Evolutionary conservation across 1,284 basidiomycete genomes (phyloP).

Genomic region (Laetiporus sulphureus): DNA sequence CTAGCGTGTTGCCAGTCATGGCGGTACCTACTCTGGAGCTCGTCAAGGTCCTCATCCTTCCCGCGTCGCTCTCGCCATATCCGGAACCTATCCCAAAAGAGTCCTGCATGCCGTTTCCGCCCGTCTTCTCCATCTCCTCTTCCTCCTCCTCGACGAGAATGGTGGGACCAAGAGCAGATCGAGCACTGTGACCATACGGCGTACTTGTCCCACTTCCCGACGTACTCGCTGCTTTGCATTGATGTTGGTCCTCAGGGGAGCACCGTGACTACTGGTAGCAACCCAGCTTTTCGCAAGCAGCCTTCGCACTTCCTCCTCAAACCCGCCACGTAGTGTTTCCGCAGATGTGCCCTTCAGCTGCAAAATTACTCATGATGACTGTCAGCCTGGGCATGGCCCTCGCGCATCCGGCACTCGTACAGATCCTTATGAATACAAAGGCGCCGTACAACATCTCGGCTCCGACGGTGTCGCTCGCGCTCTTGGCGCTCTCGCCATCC

Average conservation of each 20-base stretch:
- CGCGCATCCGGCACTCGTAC: constrained; percentile 85
- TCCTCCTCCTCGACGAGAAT: constrained; percentile 71
- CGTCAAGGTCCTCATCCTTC: constrained; percentile 38
- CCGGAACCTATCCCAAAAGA: constrained; percentile 17
- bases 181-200: constrained; percentile 41
- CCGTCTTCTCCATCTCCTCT: constrained; percentile 47
- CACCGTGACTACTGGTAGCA: constrained; percentile 46
- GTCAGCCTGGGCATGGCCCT: constrained; percentile 88
- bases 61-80: constrained; percentile 29
- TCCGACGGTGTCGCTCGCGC: constrained; percentile 82
- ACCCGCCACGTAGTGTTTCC: constrained; percentile 45
- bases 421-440: constrained; percentile 93
- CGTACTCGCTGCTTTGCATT: constrained; percentile 39
- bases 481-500: constrained; percentile 59
- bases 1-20: constrained; percentile 27
- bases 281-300: constrained; percentile 68
- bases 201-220: constrained; percentile 50
- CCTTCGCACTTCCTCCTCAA: constrained; percentile 71
- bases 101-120: no score
- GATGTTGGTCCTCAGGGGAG: constrained; percentile 49
- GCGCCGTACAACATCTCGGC: constrained; percentile 97
- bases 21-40: constrained; percentile 43
- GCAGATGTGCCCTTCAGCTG: constrained; percentile 26
- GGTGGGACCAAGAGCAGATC: constrained; percentile 51
- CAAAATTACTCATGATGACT: no score